These are phyloP conservation scores for Theobroma grandiflorum DNA, from an alignment of 441 rosid species.

Conservation along the genomic window DNA sequence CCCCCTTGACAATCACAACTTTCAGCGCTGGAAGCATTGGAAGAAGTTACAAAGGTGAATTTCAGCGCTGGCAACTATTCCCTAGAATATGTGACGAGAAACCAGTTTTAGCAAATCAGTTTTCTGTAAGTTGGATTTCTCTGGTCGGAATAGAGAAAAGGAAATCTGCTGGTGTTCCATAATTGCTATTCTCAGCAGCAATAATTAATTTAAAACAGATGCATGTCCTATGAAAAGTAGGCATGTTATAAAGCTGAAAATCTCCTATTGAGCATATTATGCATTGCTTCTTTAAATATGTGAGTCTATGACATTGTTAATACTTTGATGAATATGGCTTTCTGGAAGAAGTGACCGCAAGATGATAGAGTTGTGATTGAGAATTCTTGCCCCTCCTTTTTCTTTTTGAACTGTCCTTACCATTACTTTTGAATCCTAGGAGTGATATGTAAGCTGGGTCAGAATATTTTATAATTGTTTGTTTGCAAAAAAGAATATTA, in stretches of 20 bases:
- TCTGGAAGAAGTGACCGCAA: background rate
- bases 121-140: constrained; percentile 75
- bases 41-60: constrained; percentile 92
- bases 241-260: background rate
- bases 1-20: background rate
- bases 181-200: background rate
- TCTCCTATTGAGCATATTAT: background rate
- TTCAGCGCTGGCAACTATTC: constrained; percentile 81
- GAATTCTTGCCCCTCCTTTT: background rate
- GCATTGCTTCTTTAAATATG: background rate
- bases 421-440: constrained; percentile 6
- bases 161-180: background rate
- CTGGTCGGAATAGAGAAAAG: background rate
- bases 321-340: background rate
- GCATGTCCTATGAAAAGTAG: constrained; percentile 1
- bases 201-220: constrained; percentile 8
- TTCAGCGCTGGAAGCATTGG: constrained; percentile 91
- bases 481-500: background rate
- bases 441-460: background rate
- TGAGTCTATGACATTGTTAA: background rate
- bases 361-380: background rate
- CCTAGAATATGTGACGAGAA: constrained; percentile 76
- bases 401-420: background rate
- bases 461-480: constrained; percentile 16
- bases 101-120: constrained; percentile 86